Evolutionary conservation across 768 basidiomycete genomes (phyloP), one percentile per base, ranked within the genome.

Genomic region (Lactarius sp.): DNA sequence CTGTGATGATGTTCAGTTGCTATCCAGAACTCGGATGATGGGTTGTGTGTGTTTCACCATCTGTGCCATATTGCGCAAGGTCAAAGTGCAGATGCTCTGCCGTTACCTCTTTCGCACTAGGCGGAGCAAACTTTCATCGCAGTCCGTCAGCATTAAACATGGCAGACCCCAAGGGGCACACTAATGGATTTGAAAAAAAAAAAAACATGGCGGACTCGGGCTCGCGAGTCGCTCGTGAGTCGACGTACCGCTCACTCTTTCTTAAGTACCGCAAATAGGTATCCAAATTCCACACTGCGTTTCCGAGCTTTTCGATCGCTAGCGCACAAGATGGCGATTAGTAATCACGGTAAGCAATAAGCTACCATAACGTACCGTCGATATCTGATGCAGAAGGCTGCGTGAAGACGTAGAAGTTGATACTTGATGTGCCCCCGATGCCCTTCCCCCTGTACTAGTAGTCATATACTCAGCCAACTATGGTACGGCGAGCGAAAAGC

Each of bases 201-300:
- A n/a, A n/a, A n/a, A n/a, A n/a, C 16, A n/a, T n/a, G n/a, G n/a
- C 18, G n/a, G 16, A n/a, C 16, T 36, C 2, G 27, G 12, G 10
- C 34, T 7, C 5, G 22, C 2, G 22, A 27, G 22, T 27, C 22
- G 22, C 22, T 27, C 22, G 8, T 3, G 22, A 31, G 39, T 3
- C 14, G 22, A 55, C 33, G 37, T 10, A 49, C 56, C 56, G 39
- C 34, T 72, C 71, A 42, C 52, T 58, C 57, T 66, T 70, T 42
- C 55, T 67, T 27, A 59, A 52, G 33, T 72, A 73, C 33, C 64
- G 64, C 3, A 60, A 18, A 56, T 61, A 69, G 18, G 56, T 60
- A n/a, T 66, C 66, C 70, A 67, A 73, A 33, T 72, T 70, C 72
- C 72, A 73, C 12, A 71, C 72, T 6, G 69, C 67, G 55, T 73